Base-by-base conservation (phyloP, 2,329 filamentous ascomycete species). In the Fonsecaea monophora region DNA sequence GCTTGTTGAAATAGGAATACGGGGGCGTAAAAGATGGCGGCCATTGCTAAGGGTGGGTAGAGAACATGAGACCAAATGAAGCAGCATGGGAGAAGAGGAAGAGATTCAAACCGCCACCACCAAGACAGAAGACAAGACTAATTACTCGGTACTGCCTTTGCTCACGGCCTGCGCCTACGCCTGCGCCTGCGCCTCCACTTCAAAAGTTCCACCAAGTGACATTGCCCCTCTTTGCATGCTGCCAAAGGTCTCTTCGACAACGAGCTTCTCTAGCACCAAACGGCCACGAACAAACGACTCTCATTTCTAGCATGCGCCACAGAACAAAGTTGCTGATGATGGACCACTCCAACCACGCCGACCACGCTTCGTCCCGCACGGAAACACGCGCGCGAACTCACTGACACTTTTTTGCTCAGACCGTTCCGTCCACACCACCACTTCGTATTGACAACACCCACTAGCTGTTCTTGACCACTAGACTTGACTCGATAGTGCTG, bases 401-500 rank as follows among this genome's bases (percentile, higher is more conserved):
- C 3, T 40, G 38, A 40, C 38, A 15, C 15, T 15, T 12, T 40
- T 5, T 12, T 15, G 30, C 12, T 15, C 38, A 15, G 5, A 21
- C 6, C 45, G 5, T 5, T 13, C 10, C 8, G 5, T 25, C 6
- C 45, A 30, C 9, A 50, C 45, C 18, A 50, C 6, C 18, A 3
- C 45, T 50, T 30, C 45, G n/a, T 50, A 30, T 12, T 30, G 18
- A 30, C 21, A 12, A 50, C 18, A 21, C 45, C 45, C 12, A 30
- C 45, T 50, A 50, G 18, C 45, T 50, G 12, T 25, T 50, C 30
- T 25, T 8, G 45, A 21, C 21, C 8, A 50, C 45, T 15, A 50
- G 45, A 50, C 18, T 50, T 50, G 45, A 50, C 21, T 50, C 45
- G 30, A 50, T 50, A 50, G 45, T 50, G 45, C 45, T 50, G 45